A percentile compares a stretch with the other conserved stretches of the same genome.
phyloP scores from a whole-genome alignment of 2,329 filamentous ascomycete species.

The Nothophaeocryptopus gaeumannii region DNA sequence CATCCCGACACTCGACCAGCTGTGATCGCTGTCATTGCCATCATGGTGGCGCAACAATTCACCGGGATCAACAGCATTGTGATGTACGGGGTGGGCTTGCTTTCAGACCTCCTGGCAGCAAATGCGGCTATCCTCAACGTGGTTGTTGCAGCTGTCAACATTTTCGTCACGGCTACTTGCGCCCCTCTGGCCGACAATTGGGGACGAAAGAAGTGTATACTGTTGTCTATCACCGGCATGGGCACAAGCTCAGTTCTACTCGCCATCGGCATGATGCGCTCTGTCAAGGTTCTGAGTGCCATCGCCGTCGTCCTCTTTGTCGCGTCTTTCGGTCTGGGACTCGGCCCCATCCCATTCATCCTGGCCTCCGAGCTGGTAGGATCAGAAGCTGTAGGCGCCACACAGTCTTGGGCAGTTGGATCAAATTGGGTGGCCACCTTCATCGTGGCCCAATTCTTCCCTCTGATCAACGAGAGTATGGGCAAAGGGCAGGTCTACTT shows the following conservation, averaged over 20 bases:
- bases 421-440: constrained; percentile 91
- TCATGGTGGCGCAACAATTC: constrained; percentile 91
- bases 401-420: constrained; percentile 82
- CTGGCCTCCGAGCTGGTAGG: constrained; percentile 87
- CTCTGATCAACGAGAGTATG: constrained; percentile 73
- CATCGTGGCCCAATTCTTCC: constrained; percentile 91
- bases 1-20: constrained; percentile 73
- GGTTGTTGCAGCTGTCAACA: constrained; percentile 79
- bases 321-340: constrained; percentile 80
- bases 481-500: constrained; percentile 87
- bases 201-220: constrained; percentile 79
- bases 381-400: constrained; percentile 84
- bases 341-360: constrained; percentile 94
- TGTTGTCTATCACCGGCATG: constrained; percentile 82
- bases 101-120: constrained; percentile 75
- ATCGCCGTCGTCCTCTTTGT: constrained; percentile 82
- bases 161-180: constrained; percentile 75
- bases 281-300: constrained; percentile 72
- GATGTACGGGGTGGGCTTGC: constrained; percentile 94
- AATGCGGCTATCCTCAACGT: constrained; percentile 84
- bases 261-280: constrained; percentile 73
- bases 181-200: constrained; percentile 83
- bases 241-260: constrained; percentile 73
- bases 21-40: constrained; percentile 82
- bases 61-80: constrained; percentile 93